A percentile compares a stretch with the other conserved stretches of the same genome.
phyloP scores from a whole-genome alignment of 495 filamentous ascomycete genomes.

The Aspergillus egyptiacus region DNA sequence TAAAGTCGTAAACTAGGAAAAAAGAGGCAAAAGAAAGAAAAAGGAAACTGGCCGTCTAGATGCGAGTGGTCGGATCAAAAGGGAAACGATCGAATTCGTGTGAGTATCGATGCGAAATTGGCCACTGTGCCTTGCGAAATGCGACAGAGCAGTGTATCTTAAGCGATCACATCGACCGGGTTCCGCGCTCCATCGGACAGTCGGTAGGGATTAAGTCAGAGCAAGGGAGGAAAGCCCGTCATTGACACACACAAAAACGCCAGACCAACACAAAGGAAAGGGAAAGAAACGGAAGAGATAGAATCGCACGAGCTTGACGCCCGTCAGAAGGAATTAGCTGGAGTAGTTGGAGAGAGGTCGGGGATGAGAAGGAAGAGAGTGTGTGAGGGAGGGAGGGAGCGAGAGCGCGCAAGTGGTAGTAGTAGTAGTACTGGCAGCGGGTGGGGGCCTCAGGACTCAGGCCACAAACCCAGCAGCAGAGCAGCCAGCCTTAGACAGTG shows the following conservation, averaged over 20 bases:
- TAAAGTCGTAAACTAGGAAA: conserved; percentile 32
- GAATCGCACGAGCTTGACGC: conserved; percentile 19
- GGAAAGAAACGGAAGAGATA: conserved; percentile 22
- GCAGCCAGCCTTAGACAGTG: conserved; percentile 1
- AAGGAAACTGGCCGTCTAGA: conserved; percentile 24
- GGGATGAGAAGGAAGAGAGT: conserved; percentile 10
- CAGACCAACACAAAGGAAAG: conserved; percentile 29
- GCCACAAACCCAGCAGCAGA: conserved; percentile 3
- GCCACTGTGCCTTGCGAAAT: conserved; percentile 10
- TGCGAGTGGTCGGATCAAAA: conserved; percentile 27
- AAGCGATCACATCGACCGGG: conserved; percentile 21
- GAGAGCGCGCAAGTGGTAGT: conserved; percentile 9
- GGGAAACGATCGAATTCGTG: conserved; percentile 22
- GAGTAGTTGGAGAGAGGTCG: conserved; percentile 14
- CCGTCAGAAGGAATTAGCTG: conserved; percentile 17
- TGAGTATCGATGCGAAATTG: conserved; percentile 19
- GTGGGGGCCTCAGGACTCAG: conserved; percentile 10
- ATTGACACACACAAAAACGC: conserved; percentile 24
- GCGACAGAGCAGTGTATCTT: conserved; percentile 1
- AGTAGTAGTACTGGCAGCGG: conserved; percentile 7
- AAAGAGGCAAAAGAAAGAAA: conserved; percentile 24
- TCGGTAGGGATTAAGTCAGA: conserved; percentile 9
- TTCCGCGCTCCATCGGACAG: conserved; percentile 20
- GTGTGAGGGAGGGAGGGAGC: conserved; percentile 8
- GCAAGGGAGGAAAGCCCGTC: conserved; percentile 12